Percentiles rank a stretch among this genome's conserved stretches.
Evolutionary conservation across 768 basidiomycete genomes (phyloP).

Genomic region (Mycena rebaudengoi): DNA sequence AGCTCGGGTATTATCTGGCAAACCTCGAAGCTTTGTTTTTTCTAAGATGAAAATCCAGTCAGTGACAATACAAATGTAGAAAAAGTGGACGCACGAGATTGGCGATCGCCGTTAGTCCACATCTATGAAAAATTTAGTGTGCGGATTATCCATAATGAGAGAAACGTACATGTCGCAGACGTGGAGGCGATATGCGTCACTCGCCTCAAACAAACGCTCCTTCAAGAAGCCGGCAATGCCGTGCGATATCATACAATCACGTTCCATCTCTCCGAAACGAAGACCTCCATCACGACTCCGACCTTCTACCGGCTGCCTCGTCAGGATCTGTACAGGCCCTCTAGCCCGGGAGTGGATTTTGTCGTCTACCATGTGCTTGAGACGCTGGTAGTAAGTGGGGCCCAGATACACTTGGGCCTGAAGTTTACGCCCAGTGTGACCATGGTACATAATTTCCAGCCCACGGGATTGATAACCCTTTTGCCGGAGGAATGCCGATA

Average conservation of each 20-base stretch:
- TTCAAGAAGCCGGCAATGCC: slow-evolving; percentile 98
- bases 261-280: slow-evolving; percentile 99
- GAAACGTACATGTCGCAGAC: slow-evolving; percentile 92
- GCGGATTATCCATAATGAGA: background rate
- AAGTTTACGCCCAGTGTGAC: slow-evolving; percentile 97
- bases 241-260: slow-evolving; percentile 99
- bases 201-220: slow-evolving; percentile 94
- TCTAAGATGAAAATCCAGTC: slow-evolving; percentile 52
- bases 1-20: slow-evolving; percentile 9
- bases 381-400: slow-evolving; percentile 97
- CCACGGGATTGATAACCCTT: slow-evolving; percentile 98
- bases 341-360: slow-evolving; percentile 98
- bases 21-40: slow-evolving; percentile 97
- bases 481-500: slow-evolving; percentile 89
- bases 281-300: slow-evolving; percentile 98
- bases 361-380: slow-evolving; percentile 99
- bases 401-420: slow-evolving; percentile 99
- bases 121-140: slow-evolving; percentile 54
- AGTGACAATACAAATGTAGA: slow-evolving; percentile 13
- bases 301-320: slow-evolving; percentile 98
- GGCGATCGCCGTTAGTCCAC: slow-evolving; percentile 96
- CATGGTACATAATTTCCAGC: slow-evolving; percentile 98
- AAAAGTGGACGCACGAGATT: slow-evolving; percentile 72
- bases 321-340: slow-evolving; percentile 97
- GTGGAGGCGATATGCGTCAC: slow-evolving; percentile 92